Evolutionary conservation across 2,329 filamentous ascomycete genomes (phyloP).

Genomic region (Paecilomyces niveus): DNA sequence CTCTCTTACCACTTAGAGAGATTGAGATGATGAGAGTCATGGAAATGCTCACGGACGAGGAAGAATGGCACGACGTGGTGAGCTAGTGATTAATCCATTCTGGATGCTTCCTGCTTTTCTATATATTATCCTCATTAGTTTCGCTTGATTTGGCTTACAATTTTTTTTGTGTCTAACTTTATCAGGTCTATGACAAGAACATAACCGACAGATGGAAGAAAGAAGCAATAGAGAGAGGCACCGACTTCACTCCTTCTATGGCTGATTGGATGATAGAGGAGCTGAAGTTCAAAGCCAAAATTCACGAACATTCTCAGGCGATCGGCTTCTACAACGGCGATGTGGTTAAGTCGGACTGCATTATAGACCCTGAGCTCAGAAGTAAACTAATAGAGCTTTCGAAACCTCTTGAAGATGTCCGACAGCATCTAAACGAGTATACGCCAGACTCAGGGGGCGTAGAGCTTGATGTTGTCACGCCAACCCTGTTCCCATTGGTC

Average conservation of each 20-base stretch:
- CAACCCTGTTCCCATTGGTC: slow-evolving; percentile 54
- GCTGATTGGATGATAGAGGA: slow-evolving; percentile 39
- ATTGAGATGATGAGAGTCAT: slow-evolving; percentile 32
- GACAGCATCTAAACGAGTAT: slow-evolving; percentile 49
- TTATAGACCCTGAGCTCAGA: slow-evolving; percentile 33
- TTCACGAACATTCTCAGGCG: slow-evolving; percentile 35
- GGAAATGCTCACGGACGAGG: slow-evolving; percentile 34
- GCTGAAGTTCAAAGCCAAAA: slow-evolving; percentile 44
- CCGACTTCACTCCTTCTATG: slow-evolving; percentile 29
- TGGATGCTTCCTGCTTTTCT: not conserved
- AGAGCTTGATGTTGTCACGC: slow-evolving; percentile 58
- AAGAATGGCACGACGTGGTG: slow-evolving; percentile 33
- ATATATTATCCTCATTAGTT: not conserved
- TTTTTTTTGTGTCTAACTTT: not conserved
- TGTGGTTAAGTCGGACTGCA: slow-evolving; percentile 49
- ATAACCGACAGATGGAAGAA: slow-evolving; percentile 25
- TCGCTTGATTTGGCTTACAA: not conserved
- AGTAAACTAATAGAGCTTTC: slow-evolving; percentile 40
- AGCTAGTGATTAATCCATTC: not conserved
- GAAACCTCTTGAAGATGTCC: slow-evolving; percentile 44
- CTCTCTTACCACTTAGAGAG: slow-evolving; percentile 29
- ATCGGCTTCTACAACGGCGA: slow-evolving; percentile 42
- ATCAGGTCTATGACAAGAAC: slow-evolving; percentile 24
- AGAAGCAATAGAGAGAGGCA: slow-evolving; percentile 13
- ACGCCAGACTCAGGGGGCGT: slow-evolving; percentile 49